phyloP scores from a whole-genome alignment of 768 basidiomycete species.

The Trametes coccinea region DNA sequence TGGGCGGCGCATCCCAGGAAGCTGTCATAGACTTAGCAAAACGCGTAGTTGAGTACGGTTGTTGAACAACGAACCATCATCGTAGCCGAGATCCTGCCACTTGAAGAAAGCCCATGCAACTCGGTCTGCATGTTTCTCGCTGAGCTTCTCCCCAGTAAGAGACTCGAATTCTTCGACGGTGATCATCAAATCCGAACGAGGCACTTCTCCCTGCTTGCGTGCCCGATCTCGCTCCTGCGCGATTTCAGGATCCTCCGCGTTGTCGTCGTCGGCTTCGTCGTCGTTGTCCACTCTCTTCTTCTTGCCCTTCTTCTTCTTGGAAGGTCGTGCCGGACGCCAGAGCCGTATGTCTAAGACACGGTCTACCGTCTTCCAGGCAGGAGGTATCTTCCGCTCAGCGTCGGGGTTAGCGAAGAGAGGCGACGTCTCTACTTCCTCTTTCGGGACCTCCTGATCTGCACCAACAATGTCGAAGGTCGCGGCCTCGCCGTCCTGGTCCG shows the following conservation, averaged over 20 bases:
- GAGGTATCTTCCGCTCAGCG: constrained; percentile 74
- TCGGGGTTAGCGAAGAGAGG: constrained; percentile 52
- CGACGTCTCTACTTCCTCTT: constrained; percentile 24
- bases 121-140: constrained; percentile 50
- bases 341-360: constrained; percentile 83
- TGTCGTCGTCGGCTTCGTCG: constrained; percentile 32
- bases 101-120: constrained; percentile 88
- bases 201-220: constrained; percentile 64
- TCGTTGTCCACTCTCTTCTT: constrained; percentile 31
- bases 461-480: constrained; percentile 42
- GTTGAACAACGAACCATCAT: constrained; percentile 63
- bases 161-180: constrained; percentile 65
- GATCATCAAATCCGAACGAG: constrained; percentile 52
- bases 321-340: constrained; percentile 46
- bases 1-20: constrained; percentile 92
- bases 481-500: constrained; percentile 29
- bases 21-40: constrained; percentile 45
- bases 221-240: constrained; percentile 38
- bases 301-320: constrained; percentile 25
- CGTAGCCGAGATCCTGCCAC: constrained; percentile 92
- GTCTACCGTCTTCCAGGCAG: constrained; percentile 86
- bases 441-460: constrained; percentile 24
- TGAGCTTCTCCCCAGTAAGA: constrained; percentile 42
- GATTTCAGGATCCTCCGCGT: constrained; percentile 34
- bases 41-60: not conserved